Conservation (phyloP, 192 early-diverging fungal genomes). For the Rhizophagus clarus region DNA sequence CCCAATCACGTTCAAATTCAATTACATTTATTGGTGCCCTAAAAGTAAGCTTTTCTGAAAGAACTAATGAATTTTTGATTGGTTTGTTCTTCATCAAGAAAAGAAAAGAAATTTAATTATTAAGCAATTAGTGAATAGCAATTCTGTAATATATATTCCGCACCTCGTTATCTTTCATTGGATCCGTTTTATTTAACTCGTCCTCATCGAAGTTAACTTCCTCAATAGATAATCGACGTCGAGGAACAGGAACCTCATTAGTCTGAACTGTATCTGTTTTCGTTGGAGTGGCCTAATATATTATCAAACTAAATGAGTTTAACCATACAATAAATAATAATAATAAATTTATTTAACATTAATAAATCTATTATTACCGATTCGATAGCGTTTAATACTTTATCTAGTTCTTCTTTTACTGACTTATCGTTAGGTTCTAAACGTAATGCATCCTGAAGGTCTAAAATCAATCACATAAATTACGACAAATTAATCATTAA, state of each 20-base stretch:
- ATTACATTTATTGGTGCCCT: slow-evolving; percentile 54
- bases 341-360: not conserved
- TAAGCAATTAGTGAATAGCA: not conserved
- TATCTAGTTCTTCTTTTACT: slow-evolving; percentile 63
- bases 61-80: not conserved
- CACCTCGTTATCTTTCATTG: not conserved
- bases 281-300: not conserved
- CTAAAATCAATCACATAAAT: slow-evolving; percentile 39
- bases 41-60: not conserved
- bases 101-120: not conserved
- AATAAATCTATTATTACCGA: not conserved
- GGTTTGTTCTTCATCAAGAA: not conserved
- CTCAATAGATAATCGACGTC: slow-evolving; percentile 20
- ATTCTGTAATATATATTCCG: not conserved
- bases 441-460: slow-evolving; percentile 61
- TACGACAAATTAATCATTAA: not conserved
- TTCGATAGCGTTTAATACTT: slow-evolving; percentile 35
- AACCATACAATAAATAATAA: not conserved
- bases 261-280: not conserved
- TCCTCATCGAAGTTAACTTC: slow-evolving; percentile 26
- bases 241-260: not conserved
- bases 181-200: not conserved
- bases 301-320: not conserved
- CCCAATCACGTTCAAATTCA: slow-evolving; percentile 79
- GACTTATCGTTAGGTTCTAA: slow-evolving; percentile 70